Evolutionary conservation across 1,139 yeast genomes (phyloP).

Genomic region (Lodderomyces margitis): DNA sequence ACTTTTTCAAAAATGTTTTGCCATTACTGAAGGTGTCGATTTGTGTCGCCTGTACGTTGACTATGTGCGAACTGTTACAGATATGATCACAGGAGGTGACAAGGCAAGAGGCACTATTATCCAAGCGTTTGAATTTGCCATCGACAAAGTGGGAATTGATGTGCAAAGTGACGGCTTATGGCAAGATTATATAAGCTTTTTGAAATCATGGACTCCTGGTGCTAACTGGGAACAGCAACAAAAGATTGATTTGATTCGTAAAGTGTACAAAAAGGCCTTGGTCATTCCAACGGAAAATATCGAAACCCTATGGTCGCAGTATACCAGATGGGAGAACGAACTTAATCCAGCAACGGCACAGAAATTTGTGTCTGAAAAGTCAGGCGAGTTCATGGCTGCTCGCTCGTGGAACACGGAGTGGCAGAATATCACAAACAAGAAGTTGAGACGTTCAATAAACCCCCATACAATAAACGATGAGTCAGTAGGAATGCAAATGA

Average conservation of each 20-base stretch:
- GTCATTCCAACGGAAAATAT: constrained; percentile 70
- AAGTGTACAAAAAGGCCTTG: constrained; percentile 68
- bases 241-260: constrained; percentile 72
- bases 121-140: constrained; percentile 83
- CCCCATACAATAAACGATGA: constrained; percentile 20
- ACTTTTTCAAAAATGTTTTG: constrained; percentile 61
- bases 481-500: constrained; percentile 37
- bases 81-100: constrained; percentile 80
- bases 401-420: constrained; percentile 77
- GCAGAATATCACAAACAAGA: constrained; percentile 49
- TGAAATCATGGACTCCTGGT: constrained; percentile 74
- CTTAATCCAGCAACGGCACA: constrained; percentile 76
- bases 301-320: constrained; percentile 78
- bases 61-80: constrained; percentile 77
- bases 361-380: constrained; percentile 78
- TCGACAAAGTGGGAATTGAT: constrained; percentile 76
- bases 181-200: constrained; percentile 80
- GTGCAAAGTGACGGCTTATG: constrained; percentile 70
- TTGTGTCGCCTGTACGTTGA: constrained; percentile 75
- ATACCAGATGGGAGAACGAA: constrained; percentile 81
- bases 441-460: constrained; percentile 37
- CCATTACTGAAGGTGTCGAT: constrained; percentile 57
- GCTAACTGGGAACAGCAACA: constrained; percentile 88
- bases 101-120: constrained; percentile 73
- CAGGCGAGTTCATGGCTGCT: constrained; percentile 88